Evolutionary conservation across 1,284 basidiomycete genomes (phyloP).

Genomic region (Ganoderma sinense): DNA sequence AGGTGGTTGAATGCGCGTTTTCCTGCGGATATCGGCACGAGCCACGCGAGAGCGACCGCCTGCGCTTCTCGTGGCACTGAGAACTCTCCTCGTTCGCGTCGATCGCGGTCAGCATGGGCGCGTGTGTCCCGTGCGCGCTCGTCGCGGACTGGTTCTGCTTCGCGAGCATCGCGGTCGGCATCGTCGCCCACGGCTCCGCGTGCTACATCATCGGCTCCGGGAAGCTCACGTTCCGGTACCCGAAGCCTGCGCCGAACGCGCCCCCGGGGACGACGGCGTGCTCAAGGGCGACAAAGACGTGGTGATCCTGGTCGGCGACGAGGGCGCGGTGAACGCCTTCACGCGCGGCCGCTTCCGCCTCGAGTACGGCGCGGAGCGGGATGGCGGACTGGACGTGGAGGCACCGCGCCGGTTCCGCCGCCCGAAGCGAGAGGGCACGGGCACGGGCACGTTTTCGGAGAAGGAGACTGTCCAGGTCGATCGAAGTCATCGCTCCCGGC

Average conservation of each 20-base stretch:
- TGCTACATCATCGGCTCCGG: constrained; percentile 29
- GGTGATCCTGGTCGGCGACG: constrained; percentile 25
- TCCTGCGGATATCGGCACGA: no score
- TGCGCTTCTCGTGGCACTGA: constrained; percentile 2
- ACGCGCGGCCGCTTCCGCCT: constrained; percentile 28
- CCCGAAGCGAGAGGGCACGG: no score
- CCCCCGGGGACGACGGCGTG: constrained; percentile 29
- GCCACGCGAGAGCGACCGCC: constrained; percentile 4
- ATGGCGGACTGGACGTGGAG: no score
- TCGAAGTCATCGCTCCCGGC: no score
- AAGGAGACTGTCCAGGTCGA: not conserved
- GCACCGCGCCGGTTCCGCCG: no score
- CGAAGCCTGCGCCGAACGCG: constrained; percentile 20
- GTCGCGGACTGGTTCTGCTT: constrained; percentile 30
- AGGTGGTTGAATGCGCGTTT: no score
- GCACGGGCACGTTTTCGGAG: not conserved
- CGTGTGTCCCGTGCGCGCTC: constrained; percentile 25
- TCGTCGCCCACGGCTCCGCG: constrained; percentile 28
- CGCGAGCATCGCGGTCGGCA: constrained; percentile 25
- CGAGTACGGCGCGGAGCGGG: not conserved
- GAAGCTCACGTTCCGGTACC: constrained; percentile 22
- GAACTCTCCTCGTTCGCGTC: constrained; percentile 16
- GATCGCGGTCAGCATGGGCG: constrained; percentile 21
- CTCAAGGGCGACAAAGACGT: constrained; percentile 10
- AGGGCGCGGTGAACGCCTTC: constrained; percentile 26